Evolutionary conservation across 1,139 yeast genomes (phyloP).

Genomic region (Sugiyamaella pinicola): DNA sequence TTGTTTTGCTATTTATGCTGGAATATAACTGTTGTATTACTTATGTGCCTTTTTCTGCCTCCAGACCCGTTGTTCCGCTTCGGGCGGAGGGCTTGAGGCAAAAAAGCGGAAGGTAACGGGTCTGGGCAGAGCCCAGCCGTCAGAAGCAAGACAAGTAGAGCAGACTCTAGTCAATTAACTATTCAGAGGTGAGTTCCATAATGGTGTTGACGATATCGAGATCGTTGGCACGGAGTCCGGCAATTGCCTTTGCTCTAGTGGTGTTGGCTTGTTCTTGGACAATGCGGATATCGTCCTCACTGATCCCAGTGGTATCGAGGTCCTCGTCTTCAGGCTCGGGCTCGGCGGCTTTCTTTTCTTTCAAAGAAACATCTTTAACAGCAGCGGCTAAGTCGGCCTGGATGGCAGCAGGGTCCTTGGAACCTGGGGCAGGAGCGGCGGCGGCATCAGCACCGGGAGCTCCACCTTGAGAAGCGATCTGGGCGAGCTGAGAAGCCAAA

Average conservation of each 20-base stretch:
- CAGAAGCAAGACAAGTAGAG: not conserved
- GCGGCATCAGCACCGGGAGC: constrained; percentile 33
- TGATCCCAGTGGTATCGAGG: constrained; percentile 77
- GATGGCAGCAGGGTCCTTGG: constrained; percentile 73
- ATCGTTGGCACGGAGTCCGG: constrained; percentile 84
- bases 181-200: constrained; percentile 63
- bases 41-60: not conserved
- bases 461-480: constrained; percentile 33
- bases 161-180: not conserved
- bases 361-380: constrained; percentile 50
- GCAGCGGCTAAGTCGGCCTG: constrained; percentile 91
- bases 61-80: constrained; percentile 25
- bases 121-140: constrained; percentile 14
- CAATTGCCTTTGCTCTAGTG: constrained; percentile 85
- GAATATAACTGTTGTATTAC: not conserved
- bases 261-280: constrained; percentile 89
- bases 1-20: not conserved
- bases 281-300: constrained; percentile 75
- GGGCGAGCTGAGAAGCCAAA: constrained; percentile 42
- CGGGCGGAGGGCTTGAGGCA: constrained; percentile 73
- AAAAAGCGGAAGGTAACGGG: constrained; percentile 48
- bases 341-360: constrained; percentile 34
- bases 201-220: constrained; percentile 96
- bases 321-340: constrained; percentile 52
- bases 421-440: constrained; percentile 47